phyloP scores from a whole-genome alignment of 23 red algal species.

The Porphyridium purpureum region DNA sequence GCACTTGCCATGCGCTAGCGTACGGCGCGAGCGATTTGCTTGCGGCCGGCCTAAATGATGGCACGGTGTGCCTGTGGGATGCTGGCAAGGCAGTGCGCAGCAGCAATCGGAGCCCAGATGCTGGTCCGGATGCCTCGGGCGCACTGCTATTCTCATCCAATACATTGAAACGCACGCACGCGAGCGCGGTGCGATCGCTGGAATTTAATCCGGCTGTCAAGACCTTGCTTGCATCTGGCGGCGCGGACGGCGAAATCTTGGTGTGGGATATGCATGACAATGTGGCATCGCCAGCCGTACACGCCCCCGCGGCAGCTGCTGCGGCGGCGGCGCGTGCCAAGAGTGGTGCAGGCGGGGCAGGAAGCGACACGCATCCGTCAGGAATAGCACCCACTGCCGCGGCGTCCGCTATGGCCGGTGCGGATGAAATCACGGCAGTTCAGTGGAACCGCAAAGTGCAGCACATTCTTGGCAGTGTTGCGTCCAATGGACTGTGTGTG shows the following conservation, averaged over 20 bases:
- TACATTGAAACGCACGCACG: slow-evolving; percentile 17
- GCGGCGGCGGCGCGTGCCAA: neutral
- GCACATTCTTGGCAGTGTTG: slow-evolving; percentile 56
- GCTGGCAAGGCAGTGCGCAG: no score
- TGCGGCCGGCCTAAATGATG: slow-evolving; percentile 53
- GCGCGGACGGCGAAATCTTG: slow-evolving; percentile 53
- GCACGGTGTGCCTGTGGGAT: slow-evolving; percentile 79
- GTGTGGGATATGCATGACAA: slow-evolving; percentile 96
- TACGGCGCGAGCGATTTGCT: slow-evolving; percentile 47
- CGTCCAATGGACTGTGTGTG: slow-evolving; percentile 29
- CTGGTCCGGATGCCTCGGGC: slow-evolving; percentile 15
- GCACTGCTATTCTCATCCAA: slow-evolving; percentile 29
- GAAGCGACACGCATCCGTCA: no score
- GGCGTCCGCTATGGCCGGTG: slow-evolving; percentile 7
- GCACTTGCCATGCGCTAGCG: slow-evolving; percentile 32
- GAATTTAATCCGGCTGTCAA: slow-evolving; percentile 47
- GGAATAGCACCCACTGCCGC: slow-evolving; percentile 23
- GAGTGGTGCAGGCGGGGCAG: neutral
- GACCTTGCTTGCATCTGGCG: slow-evolving; percentile 58
- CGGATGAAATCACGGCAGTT: slow-evolving; percentile 44
- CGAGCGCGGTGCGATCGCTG: slow-evolving; percentile 28
- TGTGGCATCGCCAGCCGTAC: no score
- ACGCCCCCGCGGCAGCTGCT: no score
- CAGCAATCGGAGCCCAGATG: no score
- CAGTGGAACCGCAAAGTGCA: slow-evolving; percentile 70